Evolutionary conservation across 306 rosid genomes (phyloP), one percentile per base, ranked within the genome.

Genomic region (Clitoria ternatea): DNA sequence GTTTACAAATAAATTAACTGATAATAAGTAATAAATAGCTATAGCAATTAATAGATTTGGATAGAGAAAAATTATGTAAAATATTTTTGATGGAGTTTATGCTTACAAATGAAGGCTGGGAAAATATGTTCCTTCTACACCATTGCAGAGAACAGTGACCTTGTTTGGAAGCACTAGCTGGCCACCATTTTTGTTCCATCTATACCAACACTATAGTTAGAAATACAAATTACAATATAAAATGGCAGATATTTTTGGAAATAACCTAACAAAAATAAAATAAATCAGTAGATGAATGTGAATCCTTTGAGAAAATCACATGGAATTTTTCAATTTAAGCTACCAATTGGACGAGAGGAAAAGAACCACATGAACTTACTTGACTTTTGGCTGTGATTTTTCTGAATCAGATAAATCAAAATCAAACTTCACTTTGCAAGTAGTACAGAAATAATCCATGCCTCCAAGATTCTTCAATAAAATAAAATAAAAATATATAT

Each of bases 101-200:
- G 78, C 98, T 90, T 90, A 94, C 98, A 80, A 75, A 80, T 94
- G 98, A 77, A 90, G 95, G 82, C 96, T 88, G 29, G 98, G 93
- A 84, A 90, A 94, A 79, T 94, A 94, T 81, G 78, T 48, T 80
- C 98, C 98, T 83, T 94, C 96, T 76, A 94, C 87, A n/a, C 87
- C 86, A 67, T 94, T 90, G 90, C 97, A 87, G 80, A 94, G 85
- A 76, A 94, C 98, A 30, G 90, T 85, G 78, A 94, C 98, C 77
- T 87, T 87, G 75, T 83, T 85, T 36, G 94, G 91, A 69, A 87
- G 88, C 77, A 80, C 85, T 64, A 80, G 55, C 76, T 84, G 87
- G 42, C 83, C 90, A 33, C 72, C 59, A 47, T 72, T 78, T 79
- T 77, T 84, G 81, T 64, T 84, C 82, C 77, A 85, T 80, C 97